Evolutionary conservation across 306 rosid species (phyloP), one percentile per base, ranked within the genome.

Genomic region (Sphenostylis stenocarpa): DNA sequence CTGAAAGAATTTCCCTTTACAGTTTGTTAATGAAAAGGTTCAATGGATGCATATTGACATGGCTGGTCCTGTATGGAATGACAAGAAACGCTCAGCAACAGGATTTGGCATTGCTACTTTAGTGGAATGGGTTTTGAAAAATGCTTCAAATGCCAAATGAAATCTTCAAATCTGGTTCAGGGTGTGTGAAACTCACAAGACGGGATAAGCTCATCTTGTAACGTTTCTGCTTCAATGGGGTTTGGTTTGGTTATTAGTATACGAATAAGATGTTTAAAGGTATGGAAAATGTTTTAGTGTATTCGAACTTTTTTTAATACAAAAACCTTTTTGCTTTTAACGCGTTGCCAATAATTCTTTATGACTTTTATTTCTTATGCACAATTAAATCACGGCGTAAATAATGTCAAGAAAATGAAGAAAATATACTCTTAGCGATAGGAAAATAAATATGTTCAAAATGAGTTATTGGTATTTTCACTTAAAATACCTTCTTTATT

Each of bases 21-120:
- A 96, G 99, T 96, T 91, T 86, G 98, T 92, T 74, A 98, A 96
- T 83, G 99, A 96, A 75, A 96, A 96, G 82, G 94, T 96, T 73
- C 90, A 92, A 17, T 92, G 99, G 99, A 81, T 92, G 97, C 99
- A 96, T 74, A 89, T 96, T 55, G 99, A 96, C 89, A 52, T 96
- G 78, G 97, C 98, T 43, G 99, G 99, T 39, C 98, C 98, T 0
- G 99, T 88, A 53, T 86, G 89, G 89, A 92, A 71, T 34, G 97
- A 96, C 20, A 91, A 96, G 90, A 89, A 88, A 76, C 88, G 80
- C 6, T 20, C 87, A 0, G 98, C 94, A 1, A 96, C 99, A 3
- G 98, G 98, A 48, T 96, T 96, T 49, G 98, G 98, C 69, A 68
- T 96, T 36, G 84, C 97, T 64, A 92, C 99, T 43, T 69, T 92